Evolutionary conservation across 371 early-diverging fungal species (phyloP).

Genomic region (Mortierella polycephala): DNA sequence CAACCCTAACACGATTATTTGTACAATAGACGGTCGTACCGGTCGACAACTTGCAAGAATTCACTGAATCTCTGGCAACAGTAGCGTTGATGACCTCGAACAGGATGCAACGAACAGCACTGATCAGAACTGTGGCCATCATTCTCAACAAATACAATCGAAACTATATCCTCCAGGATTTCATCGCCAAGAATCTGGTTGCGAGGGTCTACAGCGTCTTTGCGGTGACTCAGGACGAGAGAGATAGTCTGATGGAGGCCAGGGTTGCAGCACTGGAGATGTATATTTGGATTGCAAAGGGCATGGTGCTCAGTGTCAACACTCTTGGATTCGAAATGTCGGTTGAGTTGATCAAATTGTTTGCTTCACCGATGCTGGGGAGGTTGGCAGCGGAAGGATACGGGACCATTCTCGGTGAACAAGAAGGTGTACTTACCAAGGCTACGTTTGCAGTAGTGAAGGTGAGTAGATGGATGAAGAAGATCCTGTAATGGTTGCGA

Average conservation of each 20-base stretch:
- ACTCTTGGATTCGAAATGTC: background rate
- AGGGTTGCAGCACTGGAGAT: background rate
- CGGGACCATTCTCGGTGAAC: background rate
- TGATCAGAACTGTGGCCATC: slow-evolving; percentile 1
- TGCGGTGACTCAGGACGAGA: background rate
- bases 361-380: background rate
- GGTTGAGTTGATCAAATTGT: background rate
- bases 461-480: background rate
- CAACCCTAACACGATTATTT: background rate
- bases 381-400: background rate
- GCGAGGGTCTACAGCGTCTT: background rate
- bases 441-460: background rate
- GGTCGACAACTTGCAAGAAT: background rate
- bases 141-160: slow-evolving; percentile 1
- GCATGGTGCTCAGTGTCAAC: background rate
- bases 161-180: background rate
- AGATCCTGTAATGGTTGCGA: background rate
- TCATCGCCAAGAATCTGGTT: background rate
- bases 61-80: background rate
- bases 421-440: background rate
- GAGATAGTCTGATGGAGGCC: background rate
- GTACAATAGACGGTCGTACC: background rate
- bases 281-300: slow-evolving; percentile 1
- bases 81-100: background rate
- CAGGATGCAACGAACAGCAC: background rate